phyloP scores from a whole-genome alignment of 148 eudicot species.

The Fagopyrum esculentum region DNA sequence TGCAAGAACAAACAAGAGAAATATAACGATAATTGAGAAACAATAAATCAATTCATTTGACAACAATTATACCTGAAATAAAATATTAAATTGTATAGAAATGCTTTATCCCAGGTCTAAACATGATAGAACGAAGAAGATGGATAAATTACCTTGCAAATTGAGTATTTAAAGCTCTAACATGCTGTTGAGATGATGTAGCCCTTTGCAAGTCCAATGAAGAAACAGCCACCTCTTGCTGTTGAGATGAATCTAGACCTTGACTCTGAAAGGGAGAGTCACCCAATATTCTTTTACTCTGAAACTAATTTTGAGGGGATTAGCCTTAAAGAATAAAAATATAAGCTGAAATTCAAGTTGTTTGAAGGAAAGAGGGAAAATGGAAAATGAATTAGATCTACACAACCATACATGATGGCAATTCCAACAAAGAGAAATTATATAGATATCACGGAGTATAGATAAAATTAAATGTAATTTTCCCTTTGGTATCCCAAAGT shows the following conservation, averaged over 20 bases:
- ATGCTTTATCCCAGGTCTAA: neutral
- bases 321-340: too few relatives aligned
- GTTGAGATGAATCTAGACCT: conserved; percentile 38
- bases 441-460: neutral
- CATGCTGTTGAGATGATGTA: conserved; percentile 69
- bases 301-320: conserved; percentile 40
- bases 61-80: neutral
- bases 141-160: conserved; percentile 60
- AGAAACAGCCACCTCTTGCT: conserved; percentile 29
- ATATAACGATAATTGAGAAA: neutral
- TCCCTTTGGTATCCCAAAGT: neutral
- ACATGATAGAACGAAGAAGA: conserved; percentile 26
- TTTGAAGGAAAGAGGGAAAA: too few relatives aligned
- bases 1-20: conserved; percentile 16
- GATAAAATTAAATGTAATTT: neutral
- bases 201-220: conserved; percentile 57
- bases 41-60: neutral
- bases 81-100: neutral
- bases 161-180: conserved; percentile 87
- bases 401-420: neutral
- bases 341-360: too few relatives aligned
- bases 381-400: neutral
- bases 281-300: conserved; percentile 44
- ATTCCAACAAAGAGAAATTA: neutral
- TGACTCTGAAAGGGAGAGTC: conserved; percentile 46